Evolutionary conservation across 2,329 filamentous ascomycete species (phyloP).

Genomic region (Penicillium sp.): DNA sequence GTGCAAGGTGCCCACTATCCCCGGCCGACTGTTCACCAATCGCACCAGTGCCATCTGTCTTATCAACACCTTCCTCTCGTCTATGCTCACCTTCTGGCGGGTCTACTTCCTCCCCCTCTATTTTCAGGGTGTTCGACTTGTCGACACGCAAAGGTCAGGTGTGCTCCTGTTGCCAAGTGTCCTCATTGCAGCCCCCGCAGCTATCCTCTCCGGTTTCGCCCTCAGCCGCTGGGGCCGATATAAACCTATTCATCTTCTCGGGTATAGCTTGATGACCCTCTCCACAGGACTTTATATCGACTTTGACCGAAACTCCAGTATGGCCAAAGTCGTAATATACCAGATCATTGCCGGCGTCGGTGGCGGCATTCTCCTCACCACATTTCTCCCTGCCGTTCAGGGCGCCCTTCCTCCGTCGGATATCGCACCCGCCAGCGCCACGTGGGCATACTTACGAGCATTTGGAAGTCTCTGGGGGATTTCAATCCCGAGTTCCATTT

Average conservation of each 20-base stretch:
- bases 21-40: not conserved
- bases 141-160: slow-evolving; percentile 34
- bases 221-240: slow-evolving; percentile 38
- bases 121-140: slow-evolving; percentile 44
- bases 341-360: slow-evolving; percentile 30
- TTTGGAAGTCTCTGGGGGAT: slow-evolving; percentile 35
- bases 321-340: slow-evolving; percentile 29
- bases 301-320: slow-evolving; percentile 23
- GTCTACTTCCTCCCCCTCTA: slow-evolving; percentile 45
- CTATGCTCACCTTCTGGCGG: slow-evolving; percentile 13
- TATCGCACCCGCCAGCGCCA: slow-evolving; percentile 25
- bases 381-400: slow-evolving; percentile 29
- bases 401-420: slow-evolving; percentile 30
- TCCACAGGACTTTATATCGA: slow-evolving; percentile 29
- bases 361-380: slow-evolving; percentile 26
- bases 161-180: slow-evolving; percentile 32
- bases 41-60: not conserved
- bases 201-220: slow-evolving; percentile 30
- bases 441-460: slow-evolving; percentile 31
- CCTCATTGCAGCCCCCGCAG: slow-evolving; percentile 24
- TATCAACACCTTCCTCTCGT: slow-evolving; percentile 14
- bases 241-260: slow-evolving; percentile 27
- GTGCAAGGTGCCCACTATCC: not conserved
- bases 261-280: slow-evolving; percentile 28
- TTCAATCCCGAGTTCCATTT: slow-evolving; percentile 30